phyloP scores from a whole-genome alignment of 1,139 yeast species.

The Debaryomycetaceae sp. region DNA sequence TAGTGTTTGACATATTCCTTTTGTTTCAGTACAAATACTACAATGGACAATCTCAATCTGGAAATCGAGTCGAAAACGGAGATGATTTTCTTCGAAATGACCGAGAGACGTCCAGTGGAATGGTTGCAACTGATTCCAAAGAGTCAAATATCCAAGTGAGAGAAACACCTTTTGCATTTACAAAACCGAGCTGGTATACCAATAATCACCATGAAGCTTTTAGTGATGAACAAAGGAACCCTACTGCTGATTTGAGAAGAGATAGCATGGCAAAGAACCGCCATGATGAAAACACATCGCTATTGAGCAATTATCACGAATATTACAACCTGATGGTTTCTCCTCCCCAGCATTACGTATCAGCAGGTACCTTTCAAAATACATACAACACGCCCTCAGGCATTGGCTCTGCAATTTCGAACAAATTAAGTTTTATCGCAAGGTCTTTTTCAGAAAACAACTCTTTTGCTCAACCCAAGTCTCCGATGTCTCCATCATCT shows the following conservation, averaged over 20 bases:
- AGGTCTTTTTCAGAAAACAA: slow-evolving; percentile 16
- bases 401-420: not conserved
- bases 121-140: not conserved
- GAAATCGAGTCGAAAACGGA: not conserved
- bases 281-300: not conserved
- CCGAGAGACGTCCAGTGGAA: not conserved
- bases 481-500: slow-evolving; percentile 7
- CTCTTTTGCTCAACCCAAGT: slow-evolving; percentile 4
- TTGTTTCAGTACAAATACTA: slow-evolving; percentile 33
- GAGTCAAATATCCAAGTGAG: not conserved
- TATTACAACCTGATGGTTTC: not conserved
- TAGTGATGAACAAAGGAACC: not conserved
- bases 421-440: slow-evolving; percentile 13
- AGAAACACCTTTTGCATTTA: slow-evolving; percentile 17
- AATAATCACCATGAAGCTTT: slow-evolving; percentile 10
- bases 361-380: not conserved
- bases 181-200: slow-evolving; percentile 41
- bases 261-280: not conserved
- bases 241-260: not conserved
- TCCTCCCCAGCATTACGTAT: slow-evolving; percentile 6
- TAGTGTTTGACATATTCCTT: slow-evolving; percentile 31
- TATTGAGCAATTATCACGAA: not conserved
- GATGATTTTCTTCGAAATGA: not conserved
- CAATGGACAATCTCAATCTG: slow-evolving; percentile 1
- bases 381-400: not conserved